Evolutionary conservation across 2,329 filamentous ascomycete genomes (phyloP), one percentile per base, ranked within the genome.

Genomic region (Bipolaris bicolor): DNA sequence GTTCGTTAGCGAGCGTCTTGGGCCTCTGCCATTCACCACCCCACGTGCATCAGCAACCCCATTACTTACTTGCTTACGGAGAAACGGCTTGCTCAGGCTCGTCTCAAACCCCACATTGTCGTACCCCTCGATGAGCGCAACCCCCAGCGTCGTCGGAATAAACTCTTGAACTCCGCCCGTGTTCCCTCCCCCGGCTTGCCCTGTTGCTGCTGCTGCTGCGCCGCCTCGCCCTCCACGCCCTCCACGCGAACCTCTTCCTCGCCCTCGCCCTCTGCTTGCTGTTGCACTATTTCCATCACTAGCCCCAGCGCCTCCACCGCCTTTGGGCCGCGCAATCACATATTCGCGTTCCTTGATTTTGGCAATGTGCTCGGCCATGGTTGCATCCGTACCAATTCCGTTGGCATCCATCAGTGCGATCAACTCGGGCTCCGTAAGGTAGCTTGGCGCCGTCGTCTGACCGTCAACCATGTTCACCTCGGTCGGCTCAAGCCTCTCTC

Each of bases 401-500:
- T 99, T 99, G 43, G 92, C 93, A 78, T 99, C 95, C 95, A 99
- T 99, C 10, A 99, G 84, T 3, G 90, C 90, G 72, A 99, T 97
- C 24, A 99, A 82, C 73, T 99, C 95, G 0, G 95, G 93, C 74
- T 99, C 95, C 0, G 95, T 98, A 29, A 99, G 83, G 73, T 96
- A 97, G 20, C 84, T 86, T 0, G 95, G 95, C 11, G 93, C 82
- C 1, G 84, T 86, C 0, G 95, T 99, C 76, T 96, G 90, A n/a
- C 95, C 94, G 67, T 98, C 92, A 0, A 86, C 88, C 78, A 99
- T 92, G 67, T 90, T 87, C 3, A 92, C 94, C 78, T 97, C 93
- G 1, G 88, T 91, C 0, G 95, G 95, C 73, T 92, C 88, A 64
- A 99, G 96, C 0, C 80, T 81, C 76, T 99, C 95, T 2, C 91